Conservation (phyloP, 2,329 filamentous ascomycete species). For the Fusarium sp. region DNA sequence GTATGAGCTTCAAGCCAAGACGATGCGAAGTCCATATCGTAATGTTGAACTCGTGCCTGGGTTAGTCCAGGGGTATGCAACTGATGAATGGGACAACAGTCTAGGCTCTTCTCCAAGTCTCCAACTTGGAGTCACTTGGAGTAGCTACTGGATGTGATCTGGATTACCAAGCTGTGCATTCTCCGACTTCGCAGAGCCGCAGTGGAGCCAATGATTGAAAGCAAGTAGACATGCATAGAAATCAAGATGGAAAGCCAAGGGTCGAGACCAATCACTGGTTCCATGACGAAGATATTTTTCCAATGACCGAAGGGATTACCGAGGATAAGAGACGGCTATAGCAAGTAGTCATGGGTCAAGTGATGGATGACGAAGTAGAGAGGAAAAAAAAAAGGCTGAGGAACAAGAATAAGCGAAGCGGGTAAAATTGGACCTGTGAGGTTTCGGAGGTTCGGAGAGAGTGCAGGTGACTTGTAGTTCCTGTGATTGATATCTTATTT, state of each 20-base stretch:
- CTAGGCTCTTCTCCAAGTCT: not conserved
- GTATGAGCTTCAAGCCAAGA: too few relatives aligned
- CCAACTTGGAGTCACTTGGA: conserved; percentile 1
- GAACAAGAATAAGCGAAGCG: conserved; percentile 1
- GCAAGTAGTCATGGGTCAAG: conserved; percentile 4
- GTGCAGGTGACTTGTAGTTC: conserved; percentile 1
- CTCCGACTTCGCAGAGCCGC: conserved; percentile 4
- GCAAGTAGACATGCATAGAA: not conserved
- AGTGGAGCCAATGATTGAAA: not conserved
- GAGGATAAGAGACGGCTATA: conserved; percentile 8
- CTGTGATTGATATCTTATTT: conserved; percentile 8
- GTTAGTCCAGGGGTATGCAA: not conserved
- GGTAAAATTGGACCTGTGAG: not conserved
- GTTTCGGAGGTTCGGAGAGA: conserved; percentile 14
- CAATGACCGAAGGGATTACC: not conserved
- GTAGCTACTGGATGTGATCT: not conserved
- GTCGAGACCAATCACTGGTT: not conserved
- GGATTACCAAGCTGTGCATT: not conserved
- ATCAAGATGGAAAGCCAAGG: not conserved
- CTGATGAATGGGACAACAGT: not conserved
- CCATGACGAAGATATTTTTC: not conserved
- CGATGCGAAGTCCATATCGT: too few relatives aligned
- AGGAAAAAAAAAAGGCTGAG: not conserved
- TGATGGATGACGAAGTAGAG: not conserved
- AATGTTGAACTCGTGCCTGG: not conserved